Conservation (phyloP, 768 basidiomycete genomes). For the Sporobolomyces pararoseus region DNA sequence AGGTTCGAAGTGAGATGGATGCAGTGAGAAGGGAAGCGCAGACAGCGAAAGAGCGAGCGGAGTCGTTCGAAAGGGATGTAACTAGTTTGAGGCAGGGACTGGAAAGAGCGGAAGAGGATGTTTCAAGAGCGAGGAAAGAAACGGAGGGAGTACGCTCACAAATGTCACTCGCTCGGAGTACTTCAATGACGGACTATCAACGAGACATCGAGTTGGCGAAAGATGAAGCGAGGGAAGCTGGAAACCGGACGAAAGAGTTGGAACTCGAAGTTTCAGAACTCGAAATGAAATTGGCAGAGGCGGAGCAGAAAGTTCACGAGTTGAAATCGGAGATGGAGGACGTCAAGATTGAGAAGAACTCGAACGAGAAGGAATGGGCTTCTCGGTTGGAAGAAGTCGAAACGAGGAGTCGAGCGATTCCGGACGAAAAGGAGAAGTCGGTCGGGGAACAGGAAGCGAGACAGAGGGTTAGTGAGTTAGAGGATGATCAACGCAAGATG, state of each 20-base stretch:
- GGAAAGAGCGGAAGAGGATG: constrained; percentile 22
- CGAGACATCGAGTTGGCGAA: constrained; percentile 52
- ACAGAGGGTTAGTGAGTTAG: not conserved
- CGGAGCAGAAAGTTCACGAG: constrained; percentile 5
- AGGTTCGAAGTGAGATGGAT: not conserved
- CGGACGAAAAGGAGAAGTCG: constrained; percentile 7
- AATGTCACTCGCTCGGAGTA: not conserved
- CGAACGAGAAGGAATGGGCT: constrained; percentile 1
- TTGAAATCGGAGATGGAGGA: constrained; percentile 5
- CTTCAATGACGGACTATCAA: not conserved
- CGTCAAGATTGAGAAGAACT: not conserved
- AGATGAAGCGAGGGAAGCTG: constrained; percentile 50
- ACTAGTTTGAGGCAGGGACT: constrained; percentile 3
- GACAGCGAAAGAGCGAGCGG: not conserved
- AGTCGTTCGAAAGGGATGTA: not conserved
- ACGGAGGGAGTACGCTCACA: constrained; percentile 53
- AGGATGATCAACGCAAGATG: not conserved
- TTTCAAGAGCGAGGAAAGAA: constrained; percentile 56
- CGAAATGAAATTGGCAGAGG: constrained; percentile 10
- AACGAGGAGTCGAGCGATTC: not conserved
- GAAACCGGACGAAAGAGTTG: constrained; percentile 1
- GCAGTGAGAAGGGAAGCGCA: not conserved
- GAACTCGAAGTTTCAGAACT: constrained; percentile 50
- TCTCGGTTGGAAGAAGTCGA: not conserved
- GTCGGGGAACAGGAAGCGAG: constrained; percentile 7